Evolutionary conservation across 176 grass and related monocot genomes (phyloP).

Genomic region (Triticum dicoccoides): DNA sequence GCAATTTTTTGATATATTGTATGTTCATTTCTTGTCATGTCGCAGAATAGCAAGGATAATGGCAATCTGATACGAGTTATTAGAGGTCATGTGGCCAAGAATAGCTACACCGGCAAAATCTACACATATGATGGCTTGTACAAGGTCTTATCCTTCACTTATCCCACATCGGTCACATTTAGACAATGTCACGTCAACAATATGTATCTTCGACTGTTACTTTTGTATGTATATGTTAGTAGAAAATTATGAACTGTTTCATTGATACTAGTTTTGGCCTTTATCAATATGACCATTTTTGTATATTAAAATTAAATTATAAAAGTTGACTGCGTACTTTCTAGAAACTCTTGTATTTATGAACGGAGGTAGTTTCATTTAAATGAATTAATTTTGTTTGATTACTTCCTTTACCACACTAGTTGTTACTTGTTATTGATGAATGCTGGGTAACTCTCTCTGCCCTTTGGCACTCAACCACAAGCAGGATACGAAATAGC

Average conservation of each 20-base stretch:
- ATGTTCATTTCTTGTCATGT: background rate
- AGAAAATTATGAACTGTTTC: background rate
- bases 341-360: background rate
- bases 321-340: background rate
- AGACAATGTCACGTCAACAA: too few relatives aligned
- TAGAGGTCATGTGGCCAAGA: constrained; percentile 56
- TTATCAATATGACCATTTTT: background rate
- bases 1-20: background rate
- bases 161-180: background rate
- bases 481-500: background rate
- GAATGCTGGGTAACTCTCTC: background rate
- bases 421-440: background rate
- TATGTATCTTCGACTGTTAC: background rate
- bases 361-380: background rate
- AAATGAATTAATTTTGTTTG: background rate
- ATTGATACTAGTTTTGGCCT: background rate
- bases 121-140: constrained; percentile 95
- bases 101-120: constrained; percentile 76
- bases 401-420: background rate
- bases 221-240: background rate
- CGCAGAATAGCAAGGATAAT: constrained; percentile 68
- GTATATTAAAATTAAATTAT: background rate
- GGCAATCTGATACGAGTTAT: constrained; percentile 63
- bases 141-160: constrained; percentile 47
- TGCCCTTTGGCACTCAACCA: background rate